Evolutionary conservation across 2,329 filamentous ascomycete species (phyloP).

Genomic region (Fusarium chuoi): DNA sequence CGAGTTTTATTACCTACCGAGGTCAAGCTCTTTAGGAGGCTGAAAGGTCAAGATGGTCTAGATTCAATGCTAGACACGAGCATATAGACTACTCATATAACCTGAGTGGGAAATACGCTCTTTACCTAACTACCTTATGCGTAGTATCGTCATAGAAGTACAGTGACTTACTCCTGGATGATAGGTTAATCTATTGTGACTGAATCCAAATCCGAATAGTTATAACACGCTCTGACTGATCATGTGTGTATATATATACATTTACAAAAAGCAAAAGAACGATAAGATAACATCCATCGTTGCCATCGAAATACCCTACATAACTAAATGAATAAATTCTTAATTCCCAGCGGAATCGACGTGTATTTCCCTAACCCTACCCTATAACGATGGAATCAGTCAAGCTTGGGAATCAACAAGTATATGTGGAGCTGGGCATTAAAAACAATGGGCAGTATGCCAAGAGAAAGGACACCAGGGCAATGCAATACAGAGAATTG

Average conservation of each 20-base stretch:
- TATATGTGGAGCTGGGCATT: background rate
- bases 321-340: background rate
- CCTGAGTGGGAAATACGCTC: background rate
- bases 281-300: background rate
- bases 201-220: background rate
- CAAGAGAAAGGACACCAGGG: background rate
- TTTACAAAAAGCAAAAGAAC: background rate
- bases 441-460: background rate
- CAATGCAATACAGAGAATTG: background rate
- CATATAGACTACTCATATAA: too few species aligned
- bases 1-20: background rate
- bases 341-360: background rate
- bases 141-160: background rate
- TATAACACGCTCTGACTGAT: background rate
- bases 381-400: background rate
- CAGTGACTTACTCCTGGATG: too few species aligned
- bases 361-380: background rate
- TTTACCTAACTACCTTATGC: background rate
- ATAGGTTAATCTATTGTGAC: background rate
- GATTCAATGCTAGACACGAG: background rate
- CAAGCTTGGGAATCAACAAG: slow-evolving; percentile 5
- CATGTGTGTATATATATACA: background rate
- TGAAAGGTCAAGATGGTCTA: background rate
- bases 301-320: background rate
- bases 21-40: background rate